A percentile compares a stretch with the other conserved stretches of the same genome.
Conservation (phyloP, 257 asterid species). For the Solanum megistacrolobum region DNA sequence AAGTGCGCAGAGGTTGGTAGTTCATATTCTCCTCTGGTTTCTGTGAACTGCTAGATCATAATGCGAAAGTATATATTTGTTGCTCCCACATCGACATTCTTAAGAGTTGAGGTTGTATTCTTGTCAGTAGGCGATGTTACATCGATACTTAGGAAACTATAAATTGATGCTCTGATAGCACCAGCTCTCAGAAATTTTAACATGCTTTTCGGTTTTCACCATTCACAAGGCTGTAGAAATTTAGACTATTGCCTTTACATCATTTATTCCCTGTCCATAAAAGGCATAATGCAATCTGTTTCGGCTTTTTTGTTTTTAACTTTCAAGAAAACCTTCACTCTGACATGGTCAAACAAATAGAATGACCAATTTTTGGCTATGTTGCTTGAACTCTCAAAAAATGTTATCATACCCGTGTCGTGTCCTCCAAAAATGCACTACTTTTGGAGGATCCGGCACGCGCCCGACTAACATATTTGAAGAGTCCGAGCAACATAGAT, state of each 20-base stretch:
- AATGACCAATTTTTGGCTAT: neutral
- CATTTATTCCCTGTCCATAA: neutral
- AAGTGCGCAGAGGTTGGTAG: slow-evolving; percentile 78
- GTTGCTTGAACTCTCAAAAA: neutral
- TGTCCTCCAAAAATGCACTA: neutral
- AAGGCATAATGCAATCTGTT: neutral
- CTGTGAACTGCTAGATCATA: neutral
- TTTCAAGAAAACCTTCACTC: neutral
- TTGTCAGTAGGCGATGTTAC: neutral
- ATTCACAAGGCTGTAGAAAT: neutral
- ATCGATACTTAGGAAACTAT: neutral
- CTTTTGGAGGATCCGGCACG: neutral
- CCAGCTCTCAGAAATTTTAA: neutral
- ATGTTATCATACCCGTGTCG: neutral
- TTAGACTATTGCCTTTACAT: neutral
- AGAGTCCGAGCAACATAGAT: neutral
- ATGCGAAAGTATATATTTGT: neutral
- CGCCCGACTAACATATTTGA: neutral
- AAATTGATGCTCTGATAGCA: neutral
- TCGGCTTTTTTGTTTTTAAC: neutral
- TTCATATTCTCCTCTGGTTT: neutral
- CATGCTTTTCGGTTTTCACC: neutral
- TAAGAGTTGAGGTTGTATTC: neutral
- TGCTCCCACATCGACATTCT: neutral
- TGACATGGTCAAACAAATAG: neutral